These are phyloP conservation scores for Cladosporium sp. DNA, from an alignment of 2,329 filamentous ascomycete genomes.

Conservation along the genomic window DNA sequence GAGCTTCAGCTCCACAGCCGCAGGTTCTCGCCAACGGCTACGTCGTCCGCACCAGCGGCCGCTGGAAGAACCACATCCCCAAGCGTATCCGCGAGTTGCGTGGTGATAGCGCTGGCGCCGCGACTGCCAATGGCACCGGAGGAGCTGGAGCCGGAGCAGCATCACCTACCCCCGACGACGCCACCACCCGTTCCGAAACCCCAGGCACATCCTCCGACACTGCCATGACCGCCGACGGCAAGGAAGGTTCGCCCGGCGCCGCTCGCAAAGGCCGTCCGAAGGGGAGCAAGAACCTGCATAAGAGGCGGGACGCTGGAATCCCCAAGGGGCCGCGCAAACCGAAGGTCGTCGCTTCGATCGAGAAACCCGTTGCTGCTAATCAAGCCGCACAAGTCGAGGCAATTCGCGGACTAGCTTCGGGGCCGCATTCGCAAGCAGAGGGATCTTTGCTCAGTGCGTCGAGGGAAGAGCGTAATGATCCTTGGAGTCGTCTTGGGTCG, in stretches of 20 bases:
- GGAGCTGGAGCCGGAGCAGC: not conserved
- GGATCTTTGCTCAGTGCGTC: not conserved
- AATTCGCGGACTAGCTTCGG: no score
- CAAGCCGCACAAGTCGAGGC: not conserved
- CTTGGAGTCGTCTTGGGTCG: not conserved
- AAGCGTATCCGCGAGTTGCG: conserved; percentile 46
- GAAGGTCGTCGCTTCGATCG: conserved; percentile 16
- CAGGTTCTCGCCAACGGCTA: conserved; percentile 15
- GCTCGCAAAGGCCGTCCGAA: conserved; percentile 36
- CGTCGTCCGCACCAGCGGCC: conserved; percentile 25
- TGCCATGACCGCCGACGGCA: conserved; percentile 13
- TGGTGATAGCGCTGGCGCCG: conserved; percentile 31
- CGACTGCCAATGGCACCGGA: conserved; percentile 13
- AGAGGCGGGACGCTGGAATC: conserved; percentile 45
- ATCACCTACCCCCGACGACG: not conserved
- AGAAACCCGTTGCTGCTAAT: not conserved
- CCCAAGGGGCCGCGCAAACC: conserved; percentile 44
- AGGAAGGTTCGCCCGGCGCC: conserved; percentile 9
- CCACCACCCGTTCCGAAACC: conserved; percentile 7
- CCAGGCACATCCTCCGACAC: conserved; percentile 13
- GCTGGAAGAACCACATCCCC: conserved; percentile 30
- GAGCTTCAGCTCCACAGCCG: conserved; percentile 4
- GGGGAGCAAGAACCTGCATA: conserved; percentile 45
- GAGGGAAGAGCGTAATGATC: conserved; percentile 3
- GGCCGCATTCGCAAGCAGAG: not conserved